Evolutionary conservation across 2,329 filamentous ascomycete species (phyloP), one percentile per base, ranked within the genome.

Genomic region (Metarhizium album): DNA sequence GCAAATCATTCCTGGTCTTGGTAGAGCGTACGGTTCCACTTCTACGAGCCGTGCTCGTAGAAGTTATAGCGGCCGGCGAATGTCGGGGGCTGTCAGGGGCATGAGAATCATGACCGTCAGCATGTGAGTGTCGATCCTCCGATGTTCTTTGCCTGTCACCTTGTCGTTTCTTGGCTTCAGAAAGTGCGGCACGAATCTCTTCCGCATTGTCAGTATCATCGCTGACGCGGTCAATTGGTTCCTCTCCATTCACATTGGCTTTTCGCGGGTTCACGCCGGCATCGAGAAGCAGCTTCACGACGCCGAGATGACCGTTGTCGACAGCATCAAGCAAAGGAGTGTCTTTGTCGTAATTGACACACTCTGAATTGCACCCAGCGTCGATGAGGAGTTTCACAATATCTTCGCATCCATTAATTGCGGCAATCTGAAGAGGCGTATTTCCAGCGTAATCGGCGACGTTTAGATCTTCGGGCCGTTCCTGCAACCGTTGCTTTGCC

Each of bases 301-400:
- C 91, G 18, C 86, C 87, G 7, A 95, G 66, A 63, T 98, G 90
- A 1, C 88, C 88, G 61, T 98, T 98, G 59, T 97, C 93, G 27
- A 97, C 90, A 4, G 93, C 93, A 71, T 98, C 93, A 49, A 98
- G 84, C 35, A 98, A 76, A 27, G 93, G 93, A 0, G 93, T 97
- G 61, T 98, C 93, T 61, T 88, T 89, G 59, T 90, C 85, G 60
- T 88, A 83, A 60, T 86, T 83, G 52, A 83, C 73, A 60, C 79
- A 91, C 61, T 96, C 87, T 45, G 93, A 77, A 50, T 87, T 85
- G 67, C 90, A 95, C 33, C 88, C 87, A 55, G 88, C 84, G 8
- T 87, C 80, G 54, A 98, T 82, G 38, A 98, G 72, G 49, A 95
- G 85, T 63, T 87, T 83, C 38, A 97, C 93, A 51, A 97, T 90